Percentiles rank a stretch among this genome's conserved stretches.
Evolutionary conservation across 2,329 filamentous ascomycete genomes (phyloP).

Genomic region (Claviceps sp.): DNA sequence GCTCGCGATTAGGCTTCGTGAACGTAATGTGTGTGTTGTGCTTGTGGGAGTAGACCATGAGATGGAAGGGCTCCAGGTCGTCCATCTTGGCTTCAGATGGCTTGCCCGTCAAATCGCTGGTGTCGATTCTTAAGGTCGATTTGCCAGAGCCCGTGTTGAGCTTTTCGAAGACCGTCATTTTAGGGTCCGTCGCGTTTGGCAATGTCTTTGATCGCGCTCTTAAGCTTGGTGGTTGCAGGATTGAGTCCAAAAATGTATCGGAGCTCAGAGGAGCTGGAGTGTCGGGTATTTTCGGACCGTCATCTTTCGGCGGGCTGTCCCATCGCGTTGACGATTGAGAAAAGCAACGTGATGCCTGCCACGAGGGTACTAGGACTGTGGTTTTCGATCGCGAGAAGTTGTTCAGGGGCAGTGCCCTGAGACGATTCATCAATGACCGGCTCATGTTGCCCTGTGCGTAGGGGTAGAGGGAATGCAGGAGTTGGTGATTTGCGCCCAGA

Average conservation of each 20-base stretch:
- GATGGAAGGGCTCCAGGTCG: slow-evolving; percentile 55
- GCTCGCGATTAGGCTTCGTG: slow-evolving; percentile 64
- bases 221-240: slow-evolving; percentile 18
- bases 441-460: slow-evolving; percentile 26
- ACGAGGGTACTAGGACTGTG: slow-evolving; percentile 10
- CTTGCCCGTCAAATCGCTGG: slow-evolving; percentile 16
- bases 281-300: slow-evolving; percentile 9
- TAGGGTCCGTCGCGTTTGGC: slow-evolving; percentile 20
- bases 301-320: slow-evolving; percentile 12
- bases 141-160: slow-evolving; percentile 15
- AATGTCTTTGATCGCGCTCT: slow-evolving; percentile 9
- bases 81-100: slow-evolving; percentile 18
- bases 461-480: neutral
- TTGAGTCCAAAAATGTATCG: slow-evolving; percentile 18
- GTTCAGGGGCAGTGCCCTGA: slow-evolving; percentile 25
- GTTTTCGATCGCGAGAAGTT: slow-evolving; percentile 13
- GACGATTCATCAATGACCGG: slow-evolving; percentile 27
- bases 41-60: slow-evolving; percentile 76
- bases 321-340: slow-evolving; percentile 23
- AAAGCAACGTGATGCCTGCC: slow-evolving; percentile 20
- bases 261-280: slow-evolving; percentile 14
- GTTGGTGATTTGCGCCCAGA: neutral
- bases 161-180: slow-evolving; percentile 26
- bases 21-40: slow-evolving; percentile 95
- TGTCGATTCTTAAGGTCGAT: slow-evolving; percentile 17